Evolutionary conservation across 371 early-diverging fungal genomes (phyloP), one percentile per base, ranked within the genome.

Genomic region (Syncephalastrum sp.): DNA sequence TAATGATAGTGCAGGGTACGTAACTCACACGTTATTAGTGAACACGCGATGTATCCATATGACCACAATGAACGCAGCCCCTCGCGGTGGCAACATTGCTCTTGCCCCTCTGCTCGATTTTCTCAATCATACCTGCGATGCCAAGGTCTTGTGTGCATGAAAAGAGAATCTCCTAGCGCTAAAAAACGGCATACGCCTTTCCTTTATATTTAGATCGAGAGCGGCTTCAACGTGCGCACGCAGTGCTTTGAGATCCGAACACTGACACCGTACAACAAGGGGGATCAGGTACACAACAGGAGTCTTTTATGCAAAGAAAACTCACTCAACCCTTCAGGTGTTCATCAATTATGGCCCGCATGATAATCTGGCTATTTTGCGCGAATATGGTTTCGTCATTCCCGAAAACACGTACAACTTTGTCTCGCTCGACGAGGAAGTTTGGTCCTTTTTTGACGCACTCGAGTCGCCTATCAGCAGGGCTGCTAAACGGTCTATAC

Each of bases 21-120:
- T 21, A 21, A 21, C 13, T 52, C 15, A 27, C 23, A 15, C 43
- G n/a, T 21, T 6, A 42, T 24, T 59, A 83, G 84, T 84, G 16
- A 84, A 84, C 57, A 84, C 85, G 1, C 79, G 85, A 54, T 81
- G 85, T 54, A 84, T 84, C 27, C 81, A 82, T 55, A 71, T 84
- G 60, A 77, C 70, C 14, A 70, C 69, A 1, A 68, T 67, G 51
- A 73, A 81, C 57, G 58, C 65, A n/a, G 63, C 64, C 10, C 67
- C 70, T 0, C 77, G 76, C 45, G 69, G 66, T 2, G 72, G 72
- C 2, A 80, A 81, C 47, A 82, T 84, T 52, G 85, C 85, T 24
- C 54, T 84, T 51, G 85, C 85, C 27, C 82, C 82, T 4, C 72
- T 82, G 71, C 72, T 84, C 33, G 85, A 84, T 70, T 84, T 84